phyloP scores from a whole-genome alignment of 495 filamentous ascomycete genomes.

The Penicillium lagena region DNA sequence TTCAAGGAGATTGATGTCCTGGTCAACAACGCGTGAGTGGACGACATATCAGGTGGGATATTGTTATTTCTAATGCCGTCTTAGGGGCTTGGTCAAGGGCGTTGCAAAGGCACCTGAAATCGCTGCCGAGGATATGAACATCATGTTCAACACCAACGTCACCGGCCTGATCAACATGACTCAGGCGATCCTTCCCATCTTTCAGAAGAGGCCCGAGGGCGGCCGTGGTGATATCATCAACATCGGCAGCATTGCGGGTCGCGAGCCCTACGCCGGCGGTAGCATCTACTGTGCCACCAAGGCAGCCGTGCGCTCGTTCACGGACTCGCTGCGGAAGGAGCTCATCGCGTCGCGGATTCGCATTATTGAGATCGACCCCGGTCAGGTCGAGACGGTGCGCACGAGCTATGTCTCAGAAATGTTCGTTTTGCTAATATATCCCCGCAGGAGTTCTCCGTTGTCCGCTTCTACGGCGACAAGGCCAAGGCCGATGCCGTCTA shows the following conservation, averaged over 20 bases:
- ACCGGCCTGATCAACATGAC: conserved; percentile 96
- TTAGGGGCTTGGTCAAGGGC: conserved; percentile 78
- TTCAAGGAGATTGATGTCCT: conserved; percentile 61
- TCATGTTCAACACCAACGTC: conserved; percentile 92
- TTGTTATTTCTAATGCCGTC: background rate
- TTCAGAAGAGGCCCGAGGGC: conserved; percentile 70
- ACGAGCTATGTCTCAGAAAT: background rate
- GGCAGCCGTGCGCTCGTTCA: conserved; percentile 85
- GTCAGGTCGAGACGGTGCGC: conserved; percentile 86
- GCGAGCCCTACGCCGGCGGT: conserved; percentile 84
- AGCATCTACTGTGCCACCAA: conserved; percentile 97
- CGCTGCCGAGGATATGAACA: conserved; percentile 69
- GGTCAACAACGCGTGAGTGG: conserved; percentile 94
- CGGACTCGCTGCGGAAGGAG: conserved; percentile 83
- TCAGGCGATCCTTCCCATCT: conserved; percentile 80
- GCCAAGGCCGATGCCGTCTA: conserved; percentile 94
- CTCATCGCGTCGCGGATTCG: conserved; percentile 80
- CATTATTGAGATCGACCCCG: conserved; percentile 89
- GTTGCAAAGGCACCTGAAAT: conserved; percentile 84
- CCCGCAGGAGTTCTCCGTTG: conserved; percentile 79
- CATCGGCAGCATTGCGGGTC: conserved; percentile 89
- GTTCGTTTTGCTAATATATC: conserved; percentile 1
- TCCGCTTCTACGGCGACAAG: conserved; percentile 91
- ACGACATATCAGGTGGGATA: conserved; percentile 50
- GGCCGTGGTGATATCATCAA: conserved; percentile 94